phyloP scores from a whole-genome alignment of 2,329 filamentous ascomycete species.

The Penicillium sp. region DNA sequence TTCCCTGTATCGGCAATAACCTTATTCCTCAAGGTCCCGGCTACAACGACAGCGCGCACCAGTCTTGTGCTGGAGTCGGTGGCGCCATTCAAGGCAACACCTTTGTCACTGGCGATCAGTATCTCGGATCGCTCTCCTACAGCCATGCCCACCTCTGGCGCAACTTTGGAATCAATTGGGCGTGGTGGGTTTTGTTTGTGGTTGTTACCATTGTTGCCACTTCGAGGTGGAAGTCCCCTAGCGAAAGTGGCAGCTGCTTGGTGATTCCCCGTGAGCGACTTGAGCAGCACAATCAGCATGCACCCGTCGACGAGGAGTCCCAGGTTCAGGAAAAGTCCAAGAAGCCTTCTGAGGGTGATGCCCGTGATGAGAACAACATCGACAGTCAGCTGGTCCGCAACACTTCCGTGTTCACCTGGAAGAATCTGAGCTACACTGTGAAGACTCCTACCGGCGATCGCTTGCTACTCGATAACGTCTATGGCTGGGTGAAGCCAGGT shows the following conservation, averaged over 20 bases:
- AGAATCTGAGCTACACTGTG: conserved; percentile 70
- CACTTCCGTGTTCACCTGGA: conserved; percentile 73
- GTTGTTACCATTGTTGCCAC: conserved; percentile 62
- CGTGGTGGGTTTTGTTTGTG: conserved; percentile 64
- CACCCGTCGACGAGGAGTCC: conserved; percentile 55
- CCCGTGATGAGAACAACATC: conserved; percentile 24
- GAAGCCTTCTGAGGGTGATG: conserved; percentile 22
- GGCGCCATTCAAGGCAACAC: conserved; percentile 56
- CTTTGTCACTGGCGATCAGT: conserved; percentile 60
- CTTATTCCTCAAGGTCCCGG: conserved; percentile 39
- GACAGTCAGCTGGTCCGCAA: conserved; percentile 59
- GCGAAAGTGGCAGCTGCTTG: conserved; percentile 57
- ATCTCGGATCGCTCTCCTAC: conserved; percentile 59
- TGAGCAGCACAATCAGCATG: conserved; percentile 37
- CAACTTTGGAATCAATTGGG: conserved; percentile 65
- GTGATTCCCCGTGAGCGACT: conserved; percentile 64
- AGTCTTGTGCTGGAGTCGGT: conserved; percentile 54
- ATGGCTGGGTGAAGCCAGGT: conserved; percentile 76
- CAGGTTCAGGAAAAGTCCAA: conserved; percentile 32
- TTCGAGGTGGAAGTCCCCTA: conserved; percentile 56
- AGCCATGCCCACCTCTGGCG: conserved; percentile 57
- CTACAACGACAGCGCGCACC: conserved; percentile 27
- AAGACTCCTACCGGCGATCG: conserved; percentile 58
- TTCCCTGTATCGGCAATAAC: conserved; percentile 41
- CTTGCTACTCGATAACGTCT: conserved; percentile 66